Base-by-base conservation (phyloP, 2,329 filamentous ascomycete genomes). In the Mycosphaerelloides madeirae region DNA sequence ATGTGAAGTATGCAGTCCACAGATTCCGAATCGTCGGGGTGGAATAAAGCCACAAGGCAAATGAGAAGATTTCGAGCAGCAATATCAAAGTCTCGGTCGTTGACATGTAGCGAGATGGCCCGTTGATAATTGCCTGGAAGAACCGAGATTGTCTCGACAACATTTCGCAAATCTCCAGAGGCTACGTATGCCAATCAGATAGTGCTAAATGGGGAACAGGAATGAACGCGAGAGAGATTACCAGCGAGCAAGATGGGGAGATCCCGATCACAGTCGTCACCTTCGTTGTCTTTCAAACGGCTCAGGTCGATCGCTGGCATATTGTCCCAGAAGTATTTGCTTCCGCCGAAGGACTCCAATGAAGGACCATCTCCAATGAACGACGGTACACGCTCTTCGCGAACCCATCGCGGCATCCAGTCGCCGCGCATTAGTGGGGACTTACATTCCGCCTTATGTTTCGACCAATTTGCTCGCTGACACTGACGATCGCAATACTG, bases 311-410 rank as follows among this genome's bases (percentile, higher is more conserved):
- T 14, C 0, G 70, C 68, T 13, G 70, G 68, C 9, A 67, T 44
- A 41, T 70, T 71, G 6, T 67, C 68, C 68, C 67, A 73, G 9
- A 71, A 54, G 44, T 57, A 63, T 38, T 65, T 68, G 6, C 44
- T 41, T 8, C 52, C 59, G 4, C 63, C 41, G 44, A 65, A 38
- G 3, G 36, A 9, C 9, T n/a, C 22, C 14, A 18, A n/a, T 25
- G 6, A 12, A 25, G 9, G 16, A n/a, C 5, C 7, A n/a, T 38
- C 19, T 11, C 36, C 36, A 15, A 25, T 29, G 29, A 41, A 67
- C 0, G 34, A 12, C 4, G 62, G 59, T 1, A 6, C 16, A 9
- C 63, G 55, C 1, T 47, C 31, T 40, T 68, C 55, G 0, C 16
- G 9, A 1, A 53, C 36, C 61, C 62, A 67, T 11, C 37, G 28